Base-by-base conservation (phyloP, 2,329 filamentous ascomycete species). In the Ceratocystis colombiana region DNA sequence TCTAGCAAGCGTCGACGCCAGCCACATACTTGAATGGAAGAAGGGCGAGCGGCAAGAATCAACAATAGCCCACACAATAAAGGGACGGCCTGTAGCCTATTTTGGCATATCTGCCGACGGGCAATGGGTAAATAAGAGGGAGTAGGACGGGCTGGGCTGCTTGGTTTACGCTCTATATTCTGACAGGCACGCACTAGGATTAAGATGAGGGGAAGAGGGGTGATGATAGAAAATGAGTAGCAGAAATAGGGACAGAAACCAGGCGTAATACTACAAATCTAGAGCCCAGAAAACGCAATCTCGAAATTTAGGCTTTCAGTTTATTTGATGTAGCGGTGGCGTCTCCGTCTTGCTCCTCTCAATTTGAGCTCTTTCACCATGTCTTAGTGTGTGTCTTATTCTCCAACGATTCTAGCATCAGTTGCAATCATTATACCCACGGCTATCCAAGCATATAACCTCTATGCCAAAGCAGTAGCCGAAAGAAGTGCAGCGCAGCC, bases 21-120 rank as follows among this genome's bases (percentile, higher is more conserved):
- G 55, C 25, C 28, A 59, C 53, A 33, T n/a, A 5, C 20, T 25
- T 22, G 48, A 22, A 53, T 22, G 15, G 12, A 25, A 53, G 20
- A 25, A 59, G 17, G 15, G 2, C 55, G 30, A 59, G 55, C 28
- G 30, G 30, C 55, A 33, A 25, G 17, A 37, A 5, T 25, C 2
- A 37, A 59, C 55, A 59, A 59, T 17, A 57, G 5, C 28, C 15
- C 15, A 57, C 6, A 33, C 25, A 57, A 30, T 20, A 59, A 28
- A 59, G 30, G 17, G 33, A 59, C 5, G 33, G n/a, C 15, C 55
- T 15, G 55, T 59, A 10, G 15, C 55, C 55, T 37, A 1, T n/a
- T 59, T n/a, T 17, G 55, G 55, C 37, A 37, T 12, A 30, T 59
- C 25, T 59, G 25, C 55, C 55, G 55, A 59, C 12, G 50, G 50